phyloP scores from a whole-genome alignment of 148 eudicot species.

The Bassia scoparia region DNA sequence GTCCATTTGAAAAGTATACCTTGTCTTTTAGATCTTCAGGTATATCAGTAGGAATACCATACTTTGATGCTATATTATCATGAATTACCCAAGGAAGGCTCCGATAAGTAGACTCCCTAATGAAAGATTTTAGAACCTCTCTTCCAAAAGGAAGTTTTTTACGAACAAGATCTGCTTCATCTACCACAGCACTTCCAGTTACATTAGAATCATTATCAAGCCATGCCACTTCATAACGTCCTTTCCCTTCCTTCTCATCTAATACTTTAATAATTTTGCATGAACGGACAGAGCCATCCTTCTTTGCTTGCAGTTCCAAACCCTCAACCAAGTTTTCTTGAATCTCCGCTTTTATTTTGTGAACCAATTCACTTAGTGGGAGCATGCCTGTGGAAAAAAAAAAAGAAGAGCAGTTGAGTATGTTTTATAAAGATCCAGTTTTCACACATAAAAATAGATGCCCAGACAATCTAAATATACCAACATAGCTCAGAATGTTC shows the following conservation, averaged over 20 bases:
- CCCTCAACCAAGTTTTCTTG: conserved; percentile 68
- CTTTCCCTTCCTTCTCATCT: conserved; percentile 44
- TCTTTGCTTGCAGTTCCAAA: conserved; percentile 61
- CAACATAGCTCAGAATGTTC: not conserved
- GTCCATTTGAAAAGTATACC: conserved; percentile 50
- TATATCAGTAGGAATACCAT: conserved; percentile 72
- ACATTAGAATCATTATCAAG: conserved; percentile 53
- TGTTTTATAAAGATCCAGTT: not conserved
- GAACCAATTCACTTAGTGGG: conserved; percentile 64
- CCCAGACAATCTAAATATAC: not conserved
- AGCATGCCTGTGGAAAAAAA: conserved; percentile 92
- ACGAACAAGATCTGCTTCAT: conserved; percentile 64
- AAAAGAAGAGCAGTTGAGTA: conserved; percentile 6
- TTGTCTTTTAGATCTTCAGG: conserved; percentile 61
- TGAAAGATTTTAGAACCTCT: conserved; percentile 75
- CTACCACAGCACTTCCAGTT: conserved; percentile 52
- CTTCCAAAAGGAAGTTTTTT: conserved; percentile 76
- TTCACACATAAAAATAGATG: not conserved
- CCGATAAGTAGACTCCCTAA: conserved; percentile 84
- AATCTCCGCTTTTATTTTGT: conserved; percentile 52
- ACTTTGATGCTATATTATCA: conserved; percentile 60
- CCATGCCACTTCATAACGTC: conserved; percentile 82
- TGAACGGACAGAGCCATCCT: conserved; percentile 52
- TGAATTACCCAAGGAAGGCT: conserved; percentile 93
- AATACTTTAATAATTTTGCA: conserved; percentile 70